Conservation (phyloP, 2,329 filamentous ascomycete genomes). For the Trichoderma sp. region DNA sequence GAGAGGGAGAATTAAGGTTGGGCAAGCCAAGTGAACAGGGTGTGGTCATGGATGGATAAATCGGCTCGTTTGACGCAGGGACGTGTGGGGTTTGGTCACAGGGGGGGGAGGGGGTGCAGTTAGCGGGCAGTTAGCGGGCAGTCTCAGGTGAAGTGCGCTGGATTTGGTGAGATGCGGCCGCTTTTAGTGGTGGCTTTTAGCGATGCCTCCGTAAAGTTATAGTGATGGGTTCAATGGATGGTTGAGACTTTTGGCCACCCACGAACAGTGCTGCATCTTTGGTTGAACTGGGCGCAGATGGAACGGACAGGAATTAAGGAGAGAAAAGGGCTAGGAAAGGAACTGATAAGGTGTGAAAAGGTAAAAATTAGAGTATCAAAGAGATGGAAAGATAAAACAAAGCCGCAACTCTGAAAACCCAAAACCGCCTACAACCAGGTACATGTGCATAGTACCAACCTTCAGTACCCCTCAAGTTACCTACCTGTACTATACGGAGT, state of each 20-base stretch:
- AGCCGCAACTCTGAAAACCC: no score
- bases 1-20: conserved; percentile 22
- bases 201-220: background rate
- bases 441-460: no score
- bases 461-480: no score
- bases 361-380: no score
- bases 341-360: no score
- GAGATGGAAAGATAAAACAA: no score
- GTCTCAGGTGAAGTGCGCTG: conserved; percentile 7
- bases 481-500: no score
- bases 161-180: background rate
- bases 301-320: no score
- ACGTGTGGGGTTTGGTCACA: conserved; percentile 17
- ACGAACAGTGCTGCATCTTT: background rate
- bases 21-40: conserved; percentile 17
- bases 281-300: no score
- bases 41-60: conserved; percentile 22
- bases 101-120: conserved; percentile 10
- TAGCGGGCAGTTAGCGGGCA: no score
- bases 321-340: no score
- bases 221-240: background rate
- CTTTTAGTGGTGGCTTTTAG: conserved; percentile 2
- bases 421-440: no score
- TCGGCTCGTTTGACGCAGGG: conserved; percentile 21
- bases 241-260: background rate